phyloP scores from a whole-genome alignment of 352 stramenopile species.

The Globisporangium canariense region DNA sequence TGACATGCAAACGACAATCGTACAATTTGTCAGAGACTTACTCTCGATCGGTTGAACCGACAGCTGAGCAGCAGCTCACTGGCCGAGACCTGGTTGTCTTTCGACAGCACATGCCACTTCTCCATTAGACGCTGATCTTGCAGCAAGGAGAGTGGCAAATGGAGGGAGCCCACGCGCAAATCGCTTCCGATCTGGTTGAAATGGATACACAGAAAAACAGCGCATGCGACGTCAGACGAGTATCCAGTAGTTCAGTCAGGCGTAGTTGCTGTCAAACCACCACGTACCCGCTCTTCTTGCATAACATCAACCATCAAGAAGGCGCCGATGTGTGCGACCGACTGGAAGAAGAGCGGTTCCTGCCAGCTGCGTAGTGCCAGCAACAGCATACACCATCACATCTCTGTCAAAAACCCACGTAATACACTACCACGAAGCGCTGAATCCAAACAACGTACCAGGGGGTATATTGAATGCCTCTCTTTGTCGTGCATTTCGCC shows the following conservation, averaged over 20 bases:
- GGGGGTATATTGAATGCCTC: conserved; percentile 22
- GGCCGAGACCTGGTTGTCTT: conserved; percentile 25
- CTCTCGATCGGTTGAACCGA: conserved; percentile 46
- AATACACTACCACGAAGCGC: neutral
- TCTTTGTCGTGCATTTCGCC: conserved; percentile 38
- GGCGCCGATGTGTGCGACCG: conserved; percentile 38
- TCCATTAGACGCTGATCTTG: conserved; percentile 48
- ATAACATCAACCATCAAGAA: conserved; percentile 47
- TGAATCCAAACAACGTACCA: conserved; percentile 13
- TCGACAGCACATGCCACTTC: conserved; percentile 45
- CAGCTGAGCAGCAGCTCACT: conserved; percentile 45
- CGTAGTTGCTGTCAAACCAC: neutral
- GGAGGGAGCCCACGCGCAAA: conserved; percentile 30
- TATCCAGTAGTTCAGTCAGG: neutral
- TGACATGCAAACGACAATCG: neutral
- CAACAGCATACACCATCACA: neutral
- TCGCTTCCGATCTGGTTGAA: conserved; percentile 35
- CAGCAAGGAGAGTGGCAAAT: conserved; percentile 38
- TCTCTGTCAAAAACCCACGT: neutral
- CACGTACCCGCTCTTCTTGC: conserved; percentile 47
- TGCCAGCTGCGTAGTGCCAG: conserved; percentile 29
- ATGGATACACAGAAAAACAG: neutral
- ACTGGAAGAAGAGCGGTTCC: conserved; percentile 42
- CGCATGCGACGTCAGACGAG: neutral
- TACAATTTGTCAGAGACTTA: conserved; percentile 11